Percentiles rank a stretch among this genome's conserved stretches.
These are phyloP conservation scores for Stromatinia cepivora DNA, from an alignment of 2,329 filamentous ascomycete species.

Conservation along the genomic window DNA sequence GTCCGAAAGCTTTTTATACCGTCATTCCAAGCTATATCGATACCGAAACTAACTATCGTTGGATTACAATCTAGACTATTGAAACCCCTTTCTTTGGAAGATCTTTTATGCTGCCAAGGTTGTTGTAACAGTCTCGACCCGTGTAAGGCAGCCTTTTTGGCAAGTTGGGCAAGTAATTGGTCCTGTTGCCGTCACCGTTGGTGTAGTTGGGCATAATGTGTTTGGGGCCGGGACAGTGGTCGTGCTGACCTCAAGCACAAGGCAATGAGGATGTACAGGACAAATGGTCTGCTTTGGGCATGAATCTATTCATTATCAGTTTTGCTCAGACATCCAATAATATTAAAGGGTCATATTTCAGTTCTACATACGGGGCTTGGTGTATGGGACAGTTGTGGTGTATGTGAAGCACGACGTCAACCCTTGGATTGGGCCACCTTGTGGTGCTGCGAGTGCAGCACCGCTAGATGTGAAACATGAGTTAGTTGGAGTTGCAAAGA, in stretches of 20 bases:
- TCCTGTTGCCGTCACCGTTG: conserved; percentile 31
- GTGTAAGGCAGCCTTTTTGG: conserved; percentile 27
- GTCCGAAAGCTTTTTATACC: neutral
- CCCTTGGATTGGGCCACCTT: conserved; percentile 20
- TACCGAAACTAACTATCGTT: neutral
- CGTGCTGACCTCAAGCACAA: conserved; percentile 22
- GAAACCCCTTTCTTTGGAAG: neutral
- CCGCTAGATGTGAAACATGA: conserved; percentile 10
- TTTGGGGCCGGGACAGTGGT: conserved; percentile 26
- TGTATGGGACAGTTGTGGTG: conserved; percentile 13
- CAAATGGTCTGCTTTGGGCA: conserved; percentile 26
- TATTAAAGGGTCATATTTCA: neutral
- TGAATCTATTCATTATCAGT: conserved; percentile 21
- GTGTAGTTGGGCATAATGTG: conserved; percentile 28
- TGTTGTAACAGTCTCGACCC: conserved; percentile 24
- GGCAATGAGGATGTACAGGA: conserved; percentile 25
- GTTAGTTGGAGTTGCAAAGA: neutral
- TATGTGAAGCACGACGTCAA: conserved; percentile 25
- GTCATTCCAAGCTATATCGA: neutral
- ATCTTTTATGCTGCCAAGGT: conserved; percentile 14
- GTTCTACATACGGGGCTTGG: conserved; percentile 1
- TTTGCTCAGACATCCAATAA: neutral
- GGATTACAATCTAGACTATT: neutral
- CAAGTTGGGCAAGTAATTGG: conserved; percentile 27
- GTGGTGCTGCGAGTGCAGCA: conserved; percentile 22